Base-by-base conservation (phyloP, 345 rosid species). In the Heritiera littoralis region DNA sequence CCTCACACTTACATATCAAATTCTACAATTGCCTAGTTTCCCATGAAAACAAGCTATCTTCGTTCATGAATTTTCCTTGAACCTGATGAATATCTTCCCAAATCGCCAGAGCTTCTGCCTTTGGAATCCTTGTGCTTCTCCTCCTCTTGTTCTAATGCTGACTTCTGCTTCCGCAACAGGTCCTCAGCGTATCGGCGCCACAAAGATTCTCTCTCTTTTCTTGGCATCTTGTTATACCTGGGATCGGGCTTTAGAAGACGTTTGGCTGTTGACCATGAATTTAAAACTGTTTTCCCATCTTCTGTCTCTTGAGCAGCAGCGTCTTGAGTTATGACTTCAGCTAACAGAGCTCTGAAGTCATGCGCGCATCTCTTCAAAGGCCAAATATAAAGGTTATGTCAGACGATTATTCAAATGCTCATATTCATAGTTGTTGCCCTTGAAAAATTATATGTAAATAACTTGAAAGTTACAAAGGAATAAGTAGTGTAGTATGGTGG, bases 181-280 rank as follows among this genome's bases (percentile, higher is more conserved):
- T 92, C 95, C 41, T 92, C 97, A 0, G 88, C 92, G 78, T 88
- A 84, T 59, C 98, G 86, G 1, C 89, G 93, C 99, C 98, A 96
- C 80, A 87, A 13, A 46, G 80, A 76, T 82, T 96, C 98, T 77
- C 98, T 89, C 63, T 94, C 95, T 77, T 92, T 88, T 76, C 97
- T 87, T 0, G 97, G 98, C 94, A 92, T 89, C 86, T 91, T 96
- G 87, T 77, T 90, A 85, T 90, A 94, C 61, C 99, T 84, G 18
- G 89, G 85, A 81, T 96, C 98, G 1, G 87, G 76, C 86, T 92
- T 96, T 23, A 94, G 87, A 65, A 89, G 81, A 40, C 87, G 93
- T 85, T 92, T 96, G 43, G 98, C 97, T 0, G 92, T 90, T 56
- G 99, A 92, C 99, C 99, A 96, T 0, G 98, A 96, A 80, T 90